Conservation (phyloP, 805 yeast genomes). For the Novakomyces olei region DNA sequence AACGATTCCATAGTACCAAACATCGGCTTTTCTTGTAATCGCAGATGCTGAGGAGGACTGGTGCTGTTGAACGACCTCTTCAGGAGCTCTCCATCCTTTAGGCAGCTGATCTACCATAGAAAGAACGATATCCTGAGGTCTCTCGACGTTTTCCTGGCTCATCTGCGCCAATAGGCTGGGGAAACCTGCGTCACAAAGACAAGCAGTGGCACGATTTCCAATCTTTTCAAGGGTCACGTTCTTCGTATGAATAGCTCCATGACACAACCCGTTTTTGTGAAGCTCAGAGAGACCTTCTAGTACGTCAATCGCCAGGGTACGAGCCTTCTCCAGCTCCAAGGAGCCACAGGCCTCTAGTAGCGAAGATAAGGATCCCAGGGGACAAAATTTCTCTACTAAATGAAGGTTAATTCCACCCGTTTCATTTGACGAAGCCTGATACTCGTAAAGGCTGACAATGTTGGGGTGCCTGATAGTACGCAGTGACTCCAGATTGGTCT, state of each 20-base stretch:
- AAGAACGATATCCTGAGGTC: constrained; percentile 3
- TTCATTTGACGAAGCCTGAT: constrained; percentile 37
- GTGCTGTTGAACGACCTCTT: too few relatives aligned
- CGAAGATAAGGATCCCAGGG: constrained; percentile 38
- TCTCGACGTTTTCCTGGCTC: constrained; percentile 18
- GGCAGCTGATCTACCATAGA: constrained; percentile 5
- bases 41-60: constrained; percentile 18
- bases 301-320: constrained; percentile 73
- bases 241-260: constrained; percentile 41
- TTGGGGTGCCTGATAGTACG: constrained; percentile 40
- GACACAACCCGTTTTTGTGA: constrained; percentile 69
- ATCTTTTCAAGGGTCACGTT: constrained; percentile 22
- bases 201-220: neutral
- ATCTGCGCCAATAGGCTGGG: constrained; percentile 21
- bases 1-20: constrained; percentile 77
- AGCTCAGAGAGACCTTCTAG: constrained; percentile 66
- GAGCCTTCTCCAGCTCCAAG: constrained; percentile 50
- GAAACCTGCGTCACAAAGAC: constrained; percentile 27
- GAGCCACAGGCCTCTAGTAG: constrained; percentile 44
- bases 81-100: constrained; percentile 60
- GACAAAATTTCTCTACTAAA: constrained; percentile 42
- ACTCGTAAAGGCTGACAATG: constrained; percentile 44
- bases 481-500: constrained; percentile 48
- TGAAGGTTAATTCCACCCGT: constrained; percentile 37
- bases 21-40: constrained; percentile 64